Evolutionary conservation across 2,329 filamentous ascomycete species (phyloP).

Genomic region (Zalaria obscura): DNA sequence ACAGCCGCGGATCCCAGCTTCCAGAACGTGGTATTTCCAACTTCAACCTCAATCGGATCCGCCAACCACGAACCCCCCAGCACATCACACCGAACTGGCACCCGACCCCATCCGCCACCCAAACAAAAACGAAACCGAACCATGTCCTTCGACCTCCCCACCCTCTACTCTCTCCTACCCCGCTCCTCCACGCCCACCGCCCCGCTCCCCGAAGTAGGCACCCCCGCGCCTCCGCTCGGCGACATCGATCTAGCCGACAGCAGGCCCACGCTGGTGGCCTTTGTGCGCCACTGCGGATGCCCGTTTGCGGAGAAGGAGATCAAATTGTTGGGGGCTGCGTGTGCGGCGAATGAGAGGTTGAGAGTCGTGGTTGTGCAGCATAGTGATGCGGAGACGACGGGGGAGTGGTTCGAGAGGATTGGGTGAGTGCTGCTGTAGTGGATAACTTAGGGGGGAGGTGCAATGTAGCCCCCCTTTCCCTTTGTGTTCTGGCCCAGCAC

Average conservation of each 20-base stretch:
- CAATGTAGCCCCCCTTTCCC: too few species aligned
- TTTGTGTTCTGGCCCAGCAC: too few species aligned
- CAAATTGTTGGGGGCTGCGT: constrained; percentile 37
- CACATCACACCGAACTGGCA: too few species aligned
- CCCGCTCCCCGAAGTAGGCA: constrained; percentile 4
- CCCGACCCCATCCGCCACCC: too few species aligned
- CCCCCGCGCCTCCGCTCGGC: constrained; percentile 3
- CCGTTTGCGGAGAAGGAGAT: constrained; percentile 45
- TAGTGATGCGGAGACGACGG: constrained; percentile 37
- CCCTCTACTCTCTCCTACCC: constrained; percentile 6
- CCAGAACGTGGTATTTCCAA: too few species aligned
- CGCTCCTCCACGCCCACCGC: constrained; percentile 1
- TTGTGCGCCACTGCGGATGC: constrained; percentile 61
- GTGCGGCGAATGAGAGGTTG: constrained; percentile 33
- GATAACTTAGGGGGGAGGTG: too few species aligned
- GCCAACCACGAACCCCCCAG: too few species aligned
- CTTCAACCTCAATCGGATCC: too few species aligned
- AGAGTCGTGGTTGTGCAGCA: constrained; percentile 51
- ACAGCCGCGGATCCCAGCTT: too few species aligned
- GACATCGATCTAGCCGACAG: constrained; percentile 1
- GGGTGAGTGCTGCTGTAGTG: constrained; percentile 1
- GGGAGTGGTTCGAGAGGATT: constrained; percentile 36
- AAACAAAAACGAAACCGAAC: too few species aligned
- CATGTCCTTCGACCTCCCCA: neutral
- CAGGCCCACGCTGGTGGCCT: constrained; percentile 41